Evolutionary conservation across 176 grass and related monocot genomes (phyloP).

Genomic region (Avena eriantha): DNA sequence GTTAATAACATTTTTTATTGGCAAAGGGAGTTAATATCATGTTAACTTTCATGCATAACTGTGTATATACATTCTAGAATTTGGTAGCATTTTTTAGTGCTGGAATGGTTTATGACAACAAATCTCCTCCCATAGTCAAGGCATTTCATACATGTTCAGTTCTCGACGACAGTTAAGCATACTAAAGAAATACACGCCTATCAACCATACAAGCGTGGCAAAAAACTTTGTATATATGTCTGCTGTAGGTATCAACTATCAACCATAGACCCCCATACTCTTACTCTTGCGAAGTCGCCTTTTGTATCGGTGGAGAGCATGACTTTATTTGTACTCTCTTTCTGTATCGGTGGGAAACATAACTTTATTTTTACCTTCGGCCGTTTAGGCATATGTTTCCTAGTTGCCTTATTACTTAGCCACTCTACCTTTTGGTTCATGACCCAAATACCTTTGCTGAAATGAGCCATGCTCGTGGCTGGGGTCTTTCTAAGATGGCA

Average conservation of each 20-base stretch:
- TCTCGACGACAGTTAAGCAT: neutral
- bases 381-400: neutral
- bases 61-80: neutral
- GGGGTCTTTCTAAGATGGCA: neutral
- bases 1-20: no score
- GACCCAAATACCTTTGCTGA: neutral
- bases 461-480: neutral
- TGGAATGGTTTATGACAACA: neutral
- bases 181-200: neutral
- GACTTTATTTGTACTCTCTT: neutral
- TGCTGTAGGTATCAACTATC: neutral
- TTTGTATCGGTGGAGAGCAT: neutral
- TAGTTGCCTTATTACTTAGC: neutral
- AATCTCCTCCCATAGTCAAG: neutral
- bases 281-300: neutral
- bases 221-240: neutral
- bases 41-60: conserved; percentile 1
- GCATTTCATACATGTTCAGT: conserved; percentile 4
- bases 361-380: neutral
- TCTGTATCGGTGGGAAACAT: neutral
- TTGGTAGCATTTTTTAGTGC: neutral
- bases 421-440: conserved; percentile 12
- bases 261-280: neutral
- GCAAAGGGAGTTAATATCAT: neutral
- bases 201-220: neutral